These are phyloP conservation scores for Ganoderma meredithae DNA, from an alignment of 1,284 basidiomycete species.

Conservation along the genomic window DNA sequence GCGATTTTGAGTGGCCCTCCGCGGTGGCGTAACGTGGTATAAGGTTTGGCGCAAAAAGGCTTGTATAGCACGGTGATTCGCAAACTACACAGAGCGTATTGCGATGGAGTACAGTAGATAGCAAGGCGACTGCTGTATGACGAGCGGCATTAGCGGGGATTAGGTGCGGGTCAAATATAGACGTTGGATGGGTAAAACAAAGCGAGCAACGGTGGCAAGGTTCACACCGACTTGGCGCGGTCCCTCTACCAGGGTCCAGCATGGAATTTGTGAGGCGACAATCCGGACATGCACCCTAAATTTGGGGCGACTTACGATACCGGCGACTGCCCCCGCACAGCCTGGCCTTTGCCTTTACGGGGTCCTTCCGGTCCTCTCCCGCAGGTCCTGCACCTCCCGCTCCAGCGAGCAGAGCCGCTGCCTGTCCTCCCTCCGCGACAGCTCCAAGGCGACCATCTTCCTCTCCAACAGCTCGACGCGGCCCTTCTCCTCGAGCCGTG, in stretches of 20 bases:
- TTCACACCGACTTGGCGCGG: neutral
- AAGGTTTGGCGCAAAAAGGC: neutral
- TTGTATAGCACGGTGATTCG: neutral
- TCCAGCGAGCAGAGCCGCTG: conserved; percentile 47
- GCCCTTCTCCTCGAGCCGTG: conserved; percentile 47
- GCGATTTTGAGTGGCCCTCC: neutral
- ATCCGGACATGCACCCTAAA: neutral
- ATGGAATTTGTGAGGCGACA: neutral
- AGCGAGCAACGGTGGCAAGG: neutral
- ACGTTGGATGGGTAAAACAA: neutral
- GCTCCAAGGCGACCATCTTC: conserved; percentile 52
- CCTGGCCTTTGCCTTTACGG: conserved; percentile 18
- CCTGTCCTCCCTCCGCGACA: conserved; percentile 53
- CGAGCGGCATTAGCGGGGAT: neutral
- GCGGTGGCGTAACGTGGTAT: neutral
- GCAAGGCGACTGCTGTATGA: neutral
- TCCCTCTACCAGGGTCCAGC: neutral
- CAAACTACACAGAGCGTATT: neutral
- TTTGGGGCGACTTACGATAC: conserved; percentile 7
- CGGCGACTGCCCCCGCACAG: neutral
- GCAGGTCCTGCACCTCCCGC: conserved; percentile 57
- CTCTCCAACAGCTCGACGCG: conserved; percentile 45
- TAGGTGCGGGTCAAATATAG: neutral
- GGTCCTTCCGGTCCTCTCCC: conserved; percentile 21
- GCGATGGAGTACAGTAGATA: neutral